Evolutionary conservation across 108 stramenopile species (phyloP), one percentile per base, ranked within the genome.

Genomic region (Cyclostephanos tholiformis): DNA sequence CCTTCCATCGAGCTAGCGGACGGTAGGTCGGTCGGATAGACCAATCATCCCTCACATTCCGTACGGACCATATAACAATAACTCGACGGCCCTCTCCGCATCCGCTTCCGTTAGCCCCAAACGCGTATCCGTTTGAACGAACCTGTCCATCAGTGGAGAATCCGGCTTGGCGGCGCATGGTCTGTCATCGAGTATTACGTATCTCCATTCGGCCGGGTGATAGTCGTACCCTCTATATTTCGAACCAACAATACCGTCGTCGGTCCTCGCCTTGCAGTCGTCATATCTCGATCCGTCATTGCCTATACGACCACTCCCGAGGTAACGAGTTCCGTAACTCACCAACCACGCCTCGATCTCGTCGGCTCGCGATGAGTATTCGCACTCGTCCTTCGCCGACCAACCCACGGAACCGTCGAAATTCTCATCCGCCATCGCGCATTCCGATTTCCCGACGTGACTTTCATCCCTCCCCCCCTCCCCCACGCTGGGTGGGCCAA

Each of bases 111-210:
- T 80, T 49, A 88, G 75, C 66, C 88, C 56, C 78, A 85, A 60
- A 82, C 89, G 67, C 76, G 87, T 73, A 38, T 89, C n/a, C 64
- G 87, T 59, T 17, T 82, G 51, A 0, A 81, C 64, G 53, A 81
- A 81, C 36, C 80, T 63, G n/a, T 74, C 69, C 41, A 74, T 74
- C 8, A 81, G 69, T 3, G 80, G 80, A 64, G 73, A 71, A 27
- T 52, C 68, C 0, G 57, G 64, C 58, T 81, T 71, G 22, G 80
- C 80, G 1, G 80, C 80, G 35, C 52, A 63, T 7, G 68, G 80
- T 51, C 80, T 62, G 73, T 81, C 80, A 52, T 81, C 80, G 29
- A 81, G 66, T 64, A 81, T 81, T 9, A 64, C 63, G 70, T 81
- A 81, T 11, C 49, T 74, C 80, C 72, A 81, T 48, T 70, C 27